These are phyloP conservation scores for Xerocomus spinulosus DNA, from an alignment of 768 basidiomycete genomes.

Conservation along the genomic window DNA sequence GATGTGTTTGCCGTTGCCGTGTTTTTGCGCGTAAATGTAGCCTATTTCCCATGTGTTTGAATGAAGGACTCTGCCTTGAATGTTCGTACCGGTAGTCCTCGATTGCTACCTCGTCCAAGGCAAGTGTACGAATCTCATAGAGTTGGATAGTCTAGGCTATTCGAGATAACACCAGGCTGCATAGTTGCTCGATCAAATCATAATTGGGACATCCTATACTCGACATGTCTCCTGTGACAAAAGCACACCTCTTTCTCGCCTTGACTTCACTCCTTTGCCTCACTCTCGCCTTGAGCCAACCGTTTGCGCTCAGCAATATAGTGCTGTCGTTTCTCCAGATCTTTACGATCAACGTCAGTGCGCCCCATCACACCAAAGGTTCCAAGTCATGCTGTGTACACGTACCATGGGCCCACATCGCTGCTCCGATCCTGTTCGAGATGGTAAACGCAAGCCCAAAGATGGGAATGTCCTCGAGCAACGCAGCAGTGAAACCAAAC, in stretches of 20 bases:
- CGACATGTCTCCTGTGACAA: not conserved
- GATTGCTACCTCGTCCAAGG: no score
- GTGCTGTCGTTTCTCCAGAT: conserved; percentile 58
- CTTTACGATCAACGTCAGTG: conserved; percentile 28
- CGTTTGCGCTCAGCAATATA: conserved; percentile 34
- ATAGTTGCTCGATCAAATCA: no score
- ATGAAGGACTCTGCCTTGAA: no score
- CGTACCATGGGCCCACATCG: conserved; percentile 89
- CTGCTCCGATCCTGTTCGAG: conserved; percentile 86
- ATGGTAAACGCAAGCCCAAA: conserved; percentile 78
- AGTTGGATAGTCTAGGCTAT: no score
- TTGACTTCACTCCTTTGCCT: not conserved
- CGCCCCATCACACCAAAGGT: not conserved
- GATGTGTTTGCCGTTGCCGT: no score
- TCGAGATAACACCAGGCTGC: no score
- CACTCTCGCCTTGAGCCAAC: not conserved
- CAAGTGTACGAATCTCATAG: no score
- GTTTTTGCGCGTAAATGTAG: no score
- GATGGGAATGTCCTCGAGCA: conserved; percentile 79
- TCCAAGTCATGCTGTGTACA: not conserved
- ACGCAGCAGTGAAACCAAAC: conserved; percentile 81
- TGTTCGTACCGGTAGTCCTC: no score
- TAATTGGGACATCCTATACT: no score
- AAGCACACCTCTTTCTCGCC: no score
- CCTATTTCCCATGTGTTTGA: no score